Base-by-base conservation (phyloP, 2,329 filamentous ascomycete genomes). In the Fusarium coffeatum region DNA sequence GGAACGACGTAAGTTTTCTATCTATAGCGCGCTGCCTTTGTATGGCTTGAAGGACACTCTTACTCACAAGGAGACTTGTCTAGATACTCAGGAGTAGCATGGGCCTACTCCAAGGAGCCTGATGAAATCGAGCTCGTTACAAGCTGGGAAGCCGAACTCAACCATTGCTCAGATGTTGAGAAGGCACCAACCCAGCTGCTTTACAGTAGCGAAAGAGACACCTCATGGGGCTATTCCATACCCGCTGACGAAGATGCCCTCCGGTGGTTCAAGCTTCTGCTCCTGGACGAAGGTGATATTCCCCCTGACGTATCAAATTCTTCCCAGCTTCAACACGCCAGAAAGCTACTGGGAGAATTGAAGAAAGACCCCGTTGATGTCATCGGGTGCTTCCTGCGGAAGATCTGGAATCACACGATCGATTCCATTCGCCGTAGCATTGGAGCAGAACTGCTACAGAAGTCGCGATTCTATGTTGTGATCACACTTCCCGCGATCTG, bases 401-500 rank as follows among this genome's bases (percentile, higher is more conserved):
- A 70, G 1, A 41, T 84, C 0, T 83, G 81, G 80, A 45, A 73
- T 0, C 77, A 81, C 43, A 56, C 58, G 1, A 46, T 78, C 0
- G 56, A 74, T 0, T 64, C 62, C 1, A 79, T 84, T 4, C 62
- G 43, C 6, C 42, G 60, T 8, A 59, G 68, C 2, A 18, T 73
- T 1, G 78, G 11, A 40, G 70, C 0, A 1, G 63, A 3, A 15
- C 43, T 1, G 41, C 76, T 5, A 2, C 79, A 0, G 40, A 74
- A 0, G 54, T 60, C 11, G 67, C 72, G 34, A 0, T 78, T 84
- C 8, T 72, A 80, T 3, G 70, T 85, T 1, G 76, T 84, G 5
- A 63, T 83, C 1, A 85, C 83, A 0, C 28, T 85, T 0, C 83
- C 83, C 0, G 83, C 83, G 0, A 84, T 85, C 7, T 85, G 83